Evolutionary conservation across 2,329 filamentous ascomycete species (phyloP).

Genomic region (Colletotrichum tamarilloi): DNA sequence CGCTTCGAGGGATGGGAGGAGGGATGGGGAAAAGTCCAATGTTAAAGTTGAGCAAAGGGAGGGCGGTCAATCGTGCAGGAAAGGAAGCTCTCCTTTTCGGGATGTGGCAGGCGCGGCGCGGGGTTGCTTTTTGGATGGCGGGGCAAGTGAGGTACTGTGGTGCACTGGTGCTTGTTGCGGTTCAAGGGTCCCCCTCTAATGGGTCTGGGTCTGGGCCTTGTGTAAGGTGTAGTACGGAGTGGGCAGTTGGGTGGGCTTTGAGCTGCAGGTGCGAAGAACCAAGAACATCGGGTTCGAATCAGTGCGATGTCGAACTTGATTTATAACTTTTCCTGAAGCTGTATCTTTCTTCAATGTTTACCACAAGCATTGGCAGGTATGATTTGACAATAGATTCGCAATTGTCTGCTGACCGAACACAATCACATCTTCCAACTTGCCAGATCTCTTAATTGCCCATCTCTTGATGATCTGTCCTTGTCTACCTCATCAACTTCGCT

Average conservation of each 20-base stretch:
- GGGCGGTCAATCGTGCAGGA: slow-evolving; percentile 4
- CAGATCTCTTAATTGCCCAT: slow-evolving; percentile 3
- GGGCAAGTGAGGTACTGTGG: slow-evolving; percentile 25
- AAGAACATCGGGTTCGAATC: not conserved
- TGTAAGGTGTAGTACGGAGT: not conserved
- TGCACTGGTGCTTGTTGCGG: not conserved
- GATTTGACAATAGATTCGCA: not conserved
- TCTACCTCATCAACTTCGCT: not conserved
- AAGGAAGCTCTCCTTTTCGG: slow-evolving; percentile 18
- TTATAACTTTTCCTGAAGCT: not conserved
- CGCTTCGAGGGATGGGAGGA: not conserved
- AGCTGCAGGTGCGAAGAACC: slow-evolving; percentile 5
- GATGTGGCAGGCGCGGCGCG: slow-evolving; percentile 29
- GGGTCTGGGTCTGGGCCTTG: slow-evolving; percentile 1
- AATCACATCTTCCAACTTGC: not conserved
- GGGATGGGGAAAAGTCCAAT: not conserved
- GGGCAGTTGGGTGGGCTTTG: not conserved
- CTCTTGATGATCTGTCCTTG: slow-evolving; percentile 23
- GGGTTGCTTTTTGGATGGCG: slow-evolving; percentile 33
- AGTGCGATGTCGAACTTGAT: not conserved
- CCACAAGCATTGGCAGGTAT: not conserved
- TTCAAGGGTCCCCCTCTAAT: not conserved
- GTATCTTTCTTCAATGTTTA: not conserved
- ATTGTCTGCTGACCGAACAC: not conserved
- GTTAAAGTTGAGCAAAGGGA: not conserved